Evolutionary conservation across 371 early-diverging fungal species (phyloP).

Genomic region (Mortierella sp.): DNA sequence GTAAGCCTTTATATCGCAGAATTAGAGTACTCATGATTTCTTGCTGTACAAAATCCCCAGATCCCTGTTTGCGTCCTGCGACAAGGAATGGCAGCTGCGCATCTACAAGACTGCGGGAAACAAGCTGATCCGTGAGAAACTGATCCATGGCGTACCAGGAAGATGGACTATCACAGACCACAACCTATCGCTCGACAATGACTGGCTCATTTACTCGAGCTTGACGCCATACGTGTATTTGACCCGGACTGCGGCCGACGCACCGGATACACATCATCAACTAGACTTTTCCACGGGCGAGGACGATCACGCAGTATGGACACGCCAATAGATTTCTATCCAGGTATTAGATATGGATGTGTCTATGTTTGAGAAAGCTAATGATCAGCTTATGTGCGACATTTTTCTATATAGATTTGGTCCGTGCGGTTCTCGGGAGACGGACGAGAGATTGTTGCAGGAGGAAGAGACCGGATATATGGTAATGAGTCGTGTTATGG

Average conservation of each 20-base stretch:
- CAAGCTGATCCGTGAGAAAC: slow-evolving; percentile 37
- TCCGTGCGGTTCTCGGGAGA: slow-evolving; percentile 71
- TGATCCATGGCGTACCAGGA: slow-evolving; percentile 55
- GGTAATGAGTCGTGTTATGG: too few relatives aligned
- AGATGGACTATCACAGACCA: slow-evolving; percentile 69
- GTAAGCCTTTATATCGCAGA: neutral
- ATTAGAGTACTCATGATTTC: neutral
- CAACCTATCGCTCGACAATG: slow-evolving; percentile 57
- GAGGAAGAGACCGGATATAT: slow-evolving; percentile 57
- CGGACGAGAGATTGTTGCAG: slow-evolving; percentile 70
- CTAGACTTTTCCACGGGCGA: slow-evolving; percentile 55
- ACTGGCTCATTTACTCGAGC: slow-evolving; percentile 67
- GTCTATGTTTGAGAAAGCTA: too few relatives aligned
- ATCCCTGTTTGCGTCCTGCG: slow-evolving; percentile 61
- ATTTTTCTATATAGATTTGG: slow-evolving; percentile 59
- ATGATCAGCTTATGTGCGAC: too few relatives aligned
- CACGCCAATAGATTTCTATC: too few relatives aligned
- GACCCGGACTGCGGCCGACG: slow-evolving; percentile 56
- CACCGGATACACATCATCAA: slow-evolving; percentile 42
- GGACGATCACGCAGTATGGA: slow-evolving; percentile 45
- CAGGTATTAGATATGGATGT: too few relatives aligned
- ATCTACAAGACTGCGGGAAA: slow-evolving; percentile 58
- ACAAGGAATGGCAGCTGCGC: slow-evolving; percentile 63
- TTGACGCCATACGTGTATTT: slow-evolving; percentile 66
- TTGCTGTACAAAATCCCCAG: slow-evolving; percentile 13